Conservation (phyloP, 208 protist genomes). For the Trypanosomatidae sp. region DNA sequence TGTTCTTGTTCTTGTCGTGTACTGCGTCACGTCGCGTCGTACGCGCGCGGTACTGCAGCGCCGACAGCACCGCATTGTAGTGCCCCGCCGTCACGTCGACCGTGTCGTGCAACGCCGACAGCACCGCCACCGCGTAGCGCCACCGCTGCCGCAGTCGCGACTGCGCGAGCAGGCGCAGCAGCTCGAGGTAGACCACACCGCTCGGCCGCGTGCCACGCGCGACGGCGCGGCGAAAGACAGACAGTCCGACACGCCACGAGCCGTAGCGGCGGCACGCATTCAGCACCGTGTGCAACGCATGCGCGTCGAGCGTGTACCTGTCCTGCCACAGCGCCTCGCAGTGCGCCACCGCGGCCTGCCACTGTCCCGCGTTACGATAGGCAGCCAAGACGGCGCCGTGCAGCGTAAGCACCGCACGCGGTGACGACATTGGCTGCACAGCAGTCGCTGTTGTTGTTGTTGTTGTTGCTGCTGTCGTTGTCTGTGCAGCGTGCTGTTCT, state of each 20-base stretch:
- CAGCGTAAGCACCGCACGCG: constrained; percentile 23
- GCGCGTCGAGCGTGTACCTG: constrained; percentile 36
- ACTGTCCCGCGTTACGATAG: constrained; percentile 46
- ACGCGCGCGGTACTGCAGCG: constrained; percentile 34
- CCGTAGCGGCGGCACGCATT: constrained; percentile 61
- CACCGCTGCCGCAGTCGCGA: constrained; percentile 15
- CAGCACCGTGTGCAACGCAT: constrained; percentile 61
- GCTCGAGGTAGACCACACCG: constrained; percentile 67
- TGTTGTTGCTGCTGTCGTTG: too few relatives aligned
- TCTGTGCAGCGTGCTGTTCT: too few relatives aligned
- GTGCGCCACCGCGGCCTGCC: constrained; percentile 48
- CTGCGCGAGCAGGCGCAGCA: constrained; percentile 49
- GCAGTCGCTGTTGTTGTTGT: too few relatives aligned
- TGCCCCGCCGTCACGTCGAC: constrained; percentile 67
- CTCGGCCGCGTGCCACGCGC: constrained; percentile 31
- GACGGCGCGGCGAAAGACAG: constrained; percentile 45
- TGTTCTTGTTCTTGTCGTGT: too few relatives aligned
- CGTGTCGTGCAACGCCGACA: constrained; percentile 32
- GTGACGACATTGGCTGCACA: too few relatives aligned
- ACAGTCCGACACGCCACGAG: constrained; percentile 33
- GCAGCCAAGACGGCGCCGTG: constrained; percentile 61
- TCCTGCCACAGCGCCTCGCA: constrained; percentile 57
- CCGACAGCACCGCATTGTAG: constrained; percentile 70
- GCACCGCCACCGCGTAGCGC: constrained; percentile 36
- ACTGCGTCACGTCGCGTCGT: too few relatives aligned